These are phyloP conservation scores for Arxiozyma bovina DNA, from an alignment of 1,139 yeast species.

Conservation along the genomic window DNA sequence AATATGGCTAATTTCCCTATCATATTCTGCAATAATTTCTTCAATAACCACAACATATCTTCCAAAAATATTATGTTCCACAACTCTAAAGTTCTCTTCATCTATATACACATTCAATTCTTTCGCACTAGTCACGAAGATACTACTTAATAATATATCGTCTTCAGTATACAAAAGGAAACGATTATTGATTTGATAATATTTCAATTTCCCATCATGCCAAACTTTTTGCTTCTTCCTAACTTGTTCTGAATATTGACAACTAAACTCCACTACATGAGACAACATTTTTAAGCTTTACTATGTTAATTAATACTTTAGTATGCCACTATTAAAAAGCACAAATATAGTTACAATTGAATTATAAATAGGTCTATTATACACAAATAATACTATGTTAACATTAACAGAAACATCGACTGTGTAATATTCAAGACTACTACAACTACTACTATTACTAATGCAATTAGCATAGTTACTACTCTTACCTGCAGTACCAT, in stretches of 20 bases:
- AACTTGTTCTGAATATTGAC: slow-evolving; percentile 29
- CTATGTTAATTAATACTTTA: not conserved
- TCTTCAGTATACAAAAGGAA: slow-evolving; percentile 22
- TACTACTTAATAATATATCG: slow-evolving; percentile 19
- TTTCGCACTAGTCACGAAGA: slow-evolving; percentile 19
- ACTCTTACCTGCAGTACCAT: not conserved
- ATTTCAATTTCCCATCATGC: slow-evolving; percentile 30
- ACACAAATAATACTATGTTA: not conserved
- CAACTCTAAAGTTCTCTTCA: slow-evolving; percentile 17
- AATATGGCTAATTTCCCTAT: slow-evolving; percentile 14
- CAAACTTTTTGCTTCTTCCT: slow-evolving; percentile 29
- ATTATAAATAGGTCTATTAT: too few relatives aligned
- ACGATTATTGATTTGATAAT: slow-evolving; percentile 16
- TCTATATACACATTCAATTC: slow-evolving; percentile 18
- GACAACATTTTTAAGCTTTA: slow-evolving; percentile 11
- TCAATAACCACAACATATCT: slow-evolving; percentile 21
- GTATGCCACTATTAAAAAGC: too few relatives aligned
- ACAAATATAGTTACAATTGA: not conserved
- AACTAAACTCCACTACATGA: slow-evolving; percentile 21
- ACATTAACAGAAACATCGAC: not conserved
- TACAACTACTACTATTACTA: not conserved
- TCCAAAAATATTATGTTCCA: slow-evolving; percentile 26
- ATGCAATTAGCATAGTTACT: too few relatives aligned
- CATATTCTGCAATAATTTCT: slow-evolving; percentile 16
- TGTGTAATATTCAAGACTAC: not conserved